Evolutionary conservation across 345 rosid genomes (phyloP), one percentile per base, ranked within the genome.

Genomic region (Lumnitzera racemosa): DNA sequence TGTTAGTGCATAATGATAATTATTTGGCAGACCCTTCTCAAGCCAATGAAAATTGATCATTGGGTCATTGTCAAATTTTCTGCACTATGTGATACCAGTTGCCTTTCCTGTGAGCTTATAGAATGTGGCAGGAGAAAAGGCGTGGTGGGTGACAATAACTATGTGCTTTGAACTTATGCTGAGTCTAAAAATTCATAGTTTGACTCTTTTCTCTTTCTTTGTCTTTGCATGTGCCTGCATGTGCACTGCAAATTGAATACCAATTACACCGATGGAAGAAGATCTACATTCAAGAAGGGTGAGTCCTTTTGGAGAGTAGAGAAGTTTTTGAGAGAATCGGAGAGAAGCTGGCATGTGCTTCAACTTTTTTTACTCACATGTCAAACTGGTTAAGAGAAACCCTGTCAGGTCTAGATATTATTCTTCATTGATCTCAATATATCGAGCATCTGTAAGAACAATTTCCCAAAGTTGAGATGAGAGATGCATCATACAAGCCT

Each of bases 51-150:
- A 49, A 74, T 94, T 25, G 78, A 75, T 15, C 68, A 58, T 58
- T 94, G 99, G 99, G 81, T 75, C 61, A 70, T 88, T 27, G 97
- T 90, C 65, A 90, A 90, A 77, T 94, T 94, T 70, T 90, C 96
- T 67, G 91, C 87, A 51, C 89, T 87, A 20, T 90, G 95, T 69
- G 91, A 88, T 76, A 75, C 75, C 14, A 83, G 97, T 67, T 61
- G 47, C 46, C 72, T 94, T 65, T 84, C 85, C 49, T 84, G 87
- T 53, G 96, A 88, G 49, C 87, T 94, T 67, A 81, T 82, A 62
- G 79, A 47, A 61, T 81, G 83, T 69, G 97, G 81, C 73, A 79
- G 73, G 80, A 84, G n/a, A 47, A 94, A 90, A 75, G 97, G 97
- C 70, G 76, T 90, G 71, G 95, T 94, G 81, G 10, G 94, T 77